Percentiles rank a stretch among this genome's conserved stretches.
phyloP scores from a whole-genome alignment of 2,329 filamentous ascomycete species.

The Gaeumannomyces sp. region DNA sequence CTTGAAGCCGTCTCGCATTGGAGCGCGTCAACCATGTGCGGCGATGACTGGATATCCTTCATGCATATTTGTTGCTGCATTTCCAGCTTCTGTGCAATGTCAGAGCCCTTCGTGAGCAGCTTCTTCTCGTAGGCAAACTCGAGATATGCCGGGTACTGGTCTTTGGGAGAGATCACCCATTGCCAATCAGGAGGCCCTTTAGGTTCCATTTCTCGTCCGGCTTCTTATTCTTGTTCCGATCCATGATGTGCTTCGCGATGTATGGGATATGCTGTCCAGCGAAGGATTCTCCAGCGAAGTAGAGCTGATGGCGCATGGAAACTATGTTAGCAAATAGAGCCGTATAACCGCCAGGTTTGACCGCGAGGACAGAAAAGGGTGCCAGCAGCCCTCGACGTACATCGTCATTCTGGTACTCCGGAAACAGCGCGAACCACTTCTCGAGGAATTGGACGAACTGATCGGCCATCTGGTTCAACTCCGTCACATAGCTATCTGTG shows the following conservation, averaged over 20 bases:
- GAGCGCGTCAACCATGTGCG: constrained; percentile 57
- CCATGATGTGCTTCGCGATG: constrained; percentile 83
- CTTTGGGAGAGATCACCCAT: constrained; percentile 87
- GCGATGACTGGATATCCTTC: constrained; percentile 46
- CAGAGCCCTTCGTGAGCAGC: constrained; percentile 62
- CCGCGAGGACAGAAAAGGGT: not conserved
- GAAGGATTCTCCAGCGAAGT: constrained; percentile 92
- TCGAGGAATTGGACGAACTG: constrained; percentile 87
- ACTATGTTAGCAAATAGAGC: not conserved
- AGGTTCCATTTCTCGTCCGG: constrained; percentile 63
- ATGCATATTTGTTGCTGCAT: constrained; percentile 63
- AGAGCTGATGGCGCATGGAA: constrained; percentile 57
- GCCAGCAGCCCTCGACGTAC: constrained; percentile 44
- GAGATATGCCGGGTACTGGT: constrained; percentile 87
- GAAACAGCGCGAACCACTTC: constrained; percentile 86
- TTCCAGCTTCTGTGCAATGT: constrained; percentile 60
- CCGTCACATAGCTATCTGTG: constrained; percentile 77
- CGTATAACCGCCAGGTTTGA: no score
- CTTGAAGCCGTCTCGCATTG: constrained; percentile 70
- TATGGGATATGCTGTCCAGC: constrained; percentile 97
- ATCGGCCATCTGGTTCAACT: constrained; percentile 80
- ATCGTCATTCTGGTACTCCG: constrained; percentile 86
- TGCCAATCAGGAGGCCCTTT: constrained; percentile 84
- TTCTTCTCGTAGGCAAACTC: constrained; percentile 72
- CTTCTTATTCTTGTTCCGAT: constrained; percentile 66